phyloP scores from a whole-genome alignment of 768 basidiomycete genomes.

The Piloderma croceum region DNA sequence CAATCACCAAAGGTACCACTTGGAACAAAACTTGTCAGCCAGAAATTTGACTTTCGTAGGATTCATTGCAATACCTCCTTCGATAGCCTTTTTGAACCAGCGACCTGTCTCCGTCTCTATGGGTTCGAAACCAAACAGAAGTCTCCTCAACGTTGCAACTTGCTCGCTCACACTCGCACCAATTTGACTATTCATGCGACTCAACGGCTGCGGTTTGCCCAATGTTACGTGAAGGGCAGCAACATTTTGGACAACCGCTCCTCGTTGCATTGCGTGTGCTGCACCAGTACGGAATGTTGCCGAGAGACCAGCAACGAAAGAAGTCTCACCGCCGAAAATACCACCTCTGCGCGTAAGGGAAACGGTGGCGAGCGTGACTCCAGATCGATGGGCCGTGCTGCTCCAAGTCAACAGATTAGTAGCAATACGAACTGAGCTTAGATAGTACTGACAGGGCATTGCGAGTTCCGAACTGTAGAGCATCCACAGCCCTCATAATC shows the following conservation, averaged over 20 bases:
- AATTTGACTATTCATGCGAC: constrained; percentile 74
- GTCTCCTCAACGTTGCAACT: constrained; percentile 62
- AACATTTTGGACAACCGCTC: constrained; percentile 58
- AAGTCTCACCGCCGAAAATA: constrained; percentile 28
- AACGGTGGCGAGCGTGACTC: constrained; percentile 49
- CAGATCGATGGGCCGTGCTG: constrained; percentile 53
- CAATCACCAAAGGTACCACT: constrained; percentile 66
- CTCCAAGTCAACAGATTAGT: constrained; percentile 39
- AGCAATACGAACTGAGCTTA: constrained; percentile 1
- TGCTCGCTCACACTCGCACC: constrained; percentile 77
- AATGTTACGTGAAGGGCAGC: constrained; percentile 66
- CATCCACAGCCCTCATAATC: constrained; percentile 63
- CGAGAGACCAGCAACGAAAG: constrained; percentile 57
- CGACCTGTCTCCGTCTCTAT: constrained; percentile 40
- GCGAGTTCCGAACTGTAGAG: constrained; percentile 62
- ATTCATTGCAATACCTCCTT: constrained; percentile 30
- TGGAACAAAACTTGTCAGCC: constrained; percentile 37
- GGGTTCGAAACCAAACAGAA: constrained; percentile 55
- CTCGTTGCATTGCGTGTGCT: constrained; percentile 49
- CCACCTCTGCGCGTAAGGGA: constrained; percentile 47
- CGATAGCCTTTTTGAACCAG: constrained; percentile 53
- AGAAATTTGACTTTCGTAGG: background rate
- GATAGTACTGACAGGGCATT: constrained; percentile 41
- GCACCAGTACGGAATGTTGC: constrained; percentile 60
- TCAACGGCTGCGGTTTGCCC: constrained; percentile 37